phyloP scores from a whole-genome alignment of 768 basidiomycete genomes.

The Thelephora ganbajun region DNA sequence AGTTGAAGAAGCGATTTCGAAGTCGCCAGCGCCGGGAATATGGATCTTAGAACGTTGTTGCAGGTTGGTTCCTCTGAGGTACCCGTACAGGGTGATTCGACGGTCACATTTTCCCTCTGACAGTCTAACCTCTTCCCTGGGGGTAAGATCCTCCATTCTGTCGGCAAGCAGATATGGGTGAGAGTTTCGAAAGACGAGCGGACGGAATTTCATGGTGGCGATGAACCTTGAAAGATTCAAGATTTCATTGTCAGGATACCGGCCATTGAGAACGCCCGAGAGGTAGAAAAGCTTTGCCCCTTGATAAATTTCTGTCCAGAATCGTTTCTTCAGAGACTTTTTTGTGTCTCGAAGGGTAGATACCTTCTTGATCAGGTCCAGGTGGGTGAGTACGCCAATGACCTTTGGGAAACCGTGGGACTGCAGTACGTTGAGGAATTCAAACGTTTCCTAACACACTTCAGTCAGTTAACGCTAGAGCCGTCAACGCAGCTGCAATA shows the following conservation, averaged over 20 bases:
- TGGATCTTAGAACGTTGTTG: slow-evolving; percentile 70
- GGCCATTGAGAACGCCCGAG: slow-evolving; percentile 91
- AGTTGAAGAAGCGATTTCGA: slow-evolving; percentile 60
- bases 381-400: slow-evolving; percentile 89
- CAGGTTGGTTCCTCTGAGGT: slow-evolving; percentile 81
- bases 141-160: slow-evolving; percentile 88
- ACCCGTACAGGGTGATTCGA: slow-evolving; percentile 89
- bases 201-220: slow-evolving; percentile 96
- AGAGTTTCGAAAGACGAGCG: slow-evolving; percentile 86
- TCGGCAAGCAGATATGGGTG: slow-evolving; percentile 95
- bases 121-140: slow-evolving; percentile 66
- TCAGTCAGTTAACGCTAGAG: slow-evolving; percentile 1
- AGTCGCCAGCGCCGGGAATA: slow-evolving; percentile 89
- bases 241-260: slow-evolving; percentile 94
- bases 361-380: slow-evolving; percentile 92
- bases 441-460: slow-evolving; percentile 78
- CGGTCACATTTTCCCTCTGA: slow-evolving; percentile 85
- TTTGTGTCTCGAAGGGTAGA: slow-evolving; percentile 79
- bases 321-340: slow-evolving; percentile 90
- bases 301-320: slow-evolving; percentile 99
- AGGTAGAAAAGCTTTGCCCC: slow-evolving; percentile 98
- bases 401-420: slow-evolving; percentile 98
- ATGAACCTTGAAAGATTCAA: slow-evolving; percentile 94
- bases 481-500: background rate
- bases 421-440: slow-evolving; percentile 95